Conservation (phyloP, 129 eudicot genomes). For the Flaveria brownii region DNA sequence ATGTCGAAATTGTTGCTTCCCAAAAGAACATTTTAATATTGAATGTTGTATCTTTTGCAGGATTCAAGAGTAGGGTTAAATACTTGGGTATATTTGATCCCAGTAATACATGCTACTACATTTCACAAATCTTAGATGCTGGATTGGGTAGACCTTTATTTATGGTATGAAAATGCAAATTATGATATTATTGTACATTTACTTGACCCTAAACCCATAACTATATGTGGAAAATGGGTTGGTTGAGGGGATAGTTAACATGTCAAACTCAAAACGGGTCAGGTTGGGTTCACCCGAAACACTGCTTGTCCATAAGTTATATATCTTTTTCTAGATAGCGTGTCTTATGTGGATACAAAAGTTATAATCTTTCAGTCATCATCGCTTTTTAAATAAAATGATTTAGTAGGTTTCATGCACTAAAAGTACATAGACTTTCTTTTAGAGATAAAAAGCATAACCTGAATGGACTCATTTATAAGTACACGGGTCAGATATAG, state of each 20-base stretch:
- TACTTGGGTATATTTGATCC: slow-evolving; percentile 74
- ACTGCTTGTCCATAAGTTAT: neutral
- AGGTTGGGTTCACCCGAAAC: neutral
- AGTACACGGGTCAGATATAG: neutral
- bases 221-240: neutral
- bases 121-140: slow-evolving; percentile 81
- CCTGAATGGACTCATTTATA: neutral
- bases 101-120: slow-evolving; percentile 57
- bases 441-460: neutral
- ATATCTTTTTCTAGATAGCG: neutral
- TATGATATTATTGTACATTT: neutral
- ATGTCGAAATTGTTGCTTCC: neutral
- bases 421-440: neutral
- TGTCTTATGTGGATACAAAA: neutral
- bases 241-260: neutral
- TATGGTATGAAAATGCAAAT: slow-evolving; percentile 51
- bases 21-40: neutral
- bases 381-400: neutral
- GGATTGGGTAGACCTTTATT: slow-evolving; percentile 80
- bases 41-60: slow-evolving; percentile 43
- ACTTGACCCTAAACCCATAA: neutral
- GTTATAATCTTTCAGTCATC: neutral
- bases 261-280: neutral
- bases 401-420: neutral
- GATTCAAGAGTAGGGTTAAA: slow-evolving; percentile 81